Base-by-base conservation (phyloP, 2,329 filamentous ascomycete species). In the Ophiocordyceps camponoti-saundersi region DNA sequence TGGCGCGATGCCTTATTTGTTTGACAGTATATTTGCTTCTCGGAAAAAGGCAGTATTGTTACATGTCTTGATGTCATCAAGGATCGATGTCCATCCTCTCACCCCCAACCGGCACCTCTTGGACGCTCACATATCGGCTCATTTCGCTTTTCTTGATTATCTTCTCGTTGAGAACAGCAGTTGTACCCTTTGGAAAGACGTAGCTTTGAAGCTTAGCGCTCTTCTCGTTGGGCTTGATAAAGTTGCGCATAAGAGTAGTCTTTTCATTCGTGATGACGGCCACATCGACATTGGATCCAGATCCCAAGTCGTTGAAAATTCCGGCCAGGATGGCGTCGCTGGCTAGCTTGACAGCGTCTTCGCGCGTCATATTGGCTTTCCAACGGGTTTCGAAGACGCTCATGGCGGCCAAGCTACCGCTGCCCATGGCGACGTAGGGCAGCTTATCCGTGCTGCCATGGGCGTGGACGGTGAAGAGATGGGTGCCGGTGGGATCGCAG, bases 401-500 rank as follows among this genome's bases (percentile, higher is more conserved):
- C 92, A 98, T 98, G 61, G 92, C 92, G 26, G 92, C 92, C 55
- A 98, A 72, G 44, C 87, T 95, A 53, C 92, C 92, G 22, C 85
- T 94, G 47, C 92, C 92, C 92, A 98, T 98, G 53, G 93, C 98
- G 55, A 98, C 93, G 65, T 98, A 98, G 45, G 92, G 92, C 44
- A 98, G 81, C 73, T 96, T 98, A 71, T 98, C 92, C 51, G 92
- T 98, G 59, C 84, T 92, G 54, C 93, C 92, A 73, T 98, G 93
- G 50, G 92, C 92, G 69, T 98, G 92, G 42, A 98, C 92, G 53
- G 93, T 98, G 74, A 94, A 98, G 51, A 98, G 82, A 59, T 95
- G 88, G 43, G 83, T 80, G 58, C 92, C 92, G 1, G 92, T 98
- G 32, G 93, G 90, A 64, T 98, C 92, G 60, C 93, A 89, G 54